phyloP scores from a whole-genome alignment of 345 rosid genomes.

The Hypericum androsaemum region DNA sequence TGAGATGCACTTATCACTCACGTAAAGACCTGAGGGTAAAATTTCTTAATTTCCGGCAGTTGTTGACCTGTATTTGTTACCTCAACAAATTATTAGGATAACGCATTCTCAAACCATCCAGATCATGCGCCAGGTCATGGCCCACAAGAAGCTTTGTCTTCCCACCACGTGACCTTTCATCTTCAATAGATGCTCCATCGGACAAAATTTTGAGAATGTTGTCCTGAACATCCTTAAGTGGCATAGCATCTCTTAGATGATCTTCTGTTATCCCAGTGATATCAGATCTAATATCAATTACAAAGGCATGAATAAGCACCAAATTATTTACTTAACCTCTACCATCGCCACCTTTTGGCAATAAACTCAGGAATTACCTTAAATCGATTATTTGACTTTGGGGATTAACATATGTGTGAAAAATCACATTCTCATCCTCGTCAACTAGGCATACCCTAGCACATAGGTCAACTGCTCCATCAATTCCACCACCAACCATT shows the following conservation, averaged over 20 bases:
- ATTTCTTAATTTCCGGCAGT: too few relatives aligned
- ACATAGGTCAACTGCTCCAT: slow-evolving; percentile 47
- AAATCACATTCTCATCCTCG: slow-evolving; percentile 53
- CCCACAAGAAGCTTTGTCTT: slow-evolving; percentile 62
- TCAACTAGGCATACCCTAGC: slow-evolving; percentile 63
- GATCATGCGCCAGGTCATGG: slow-evolving; percentile 51
- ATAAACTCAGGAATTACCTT: slow-evolving; percentile 30
- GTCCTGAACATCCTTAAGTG: slow-evolving; percentile 39
- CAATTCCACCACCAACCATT: slow-evolving; percentile 69
- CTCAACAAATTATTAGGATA: slow-evolving; percentile 59
- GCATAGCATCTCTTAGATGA: slow-evolving; percentile 48
- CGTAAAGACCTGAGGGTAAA: too few relatives aligned
- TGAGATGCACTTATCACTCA: too few relatives aligned
- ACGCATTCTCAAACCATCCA: slow-evolving; percentile 47
- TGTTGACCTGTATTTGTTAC: slow-evolving; percentile 16
- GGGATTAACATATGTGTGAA: slow-evolving; percentile 52
- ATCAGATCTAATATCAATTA: slow-evolving; percentile 34
- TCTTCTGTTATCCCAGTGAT: slow-evolving; percentile 63
- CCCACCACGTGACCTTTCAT: slow-evolving; percentile 29
- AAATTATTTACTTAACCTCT: not conserved
- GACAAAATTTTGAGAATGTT: slow-evolving; percentile 35
- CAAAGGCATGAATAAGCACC: slow-evolving; percentile 1
- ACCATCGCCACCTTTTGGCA: not conserved
- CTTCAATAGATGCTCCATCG: slow-evolving; percentile 34
- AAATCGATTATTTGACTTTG: slow-evolving; percentile 43